phyloP scores from a whole-genome alignment of 1,284 basidiomycete species.

The Ceraceosorus guamensis region DNA sequence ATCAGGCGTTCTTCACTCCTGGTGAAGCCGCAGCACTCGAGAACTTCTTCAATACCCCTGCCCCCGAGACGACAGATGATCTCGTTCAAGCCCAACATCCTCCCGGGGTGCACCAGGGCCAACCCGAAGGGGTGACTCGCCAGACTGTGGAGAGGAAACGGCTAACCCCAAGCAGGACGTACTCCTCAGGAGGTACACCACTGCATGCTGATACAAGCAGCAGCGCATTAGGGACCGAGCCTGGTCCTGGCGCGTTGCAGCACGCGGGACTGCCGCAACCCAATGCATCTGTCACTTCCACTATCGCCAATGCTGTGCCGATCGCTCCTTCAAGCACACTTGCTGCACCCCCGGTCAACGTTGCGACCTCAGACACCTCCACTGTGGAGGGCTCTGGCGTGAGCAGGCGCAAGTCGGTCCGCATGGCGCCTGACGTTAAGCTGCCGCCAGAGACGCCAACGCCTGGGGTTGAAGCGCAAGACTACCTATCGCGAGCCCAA shows the following conservation, averaged over 20 bases:
- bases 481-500: background rate
- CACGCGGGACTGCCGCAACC: background rate
- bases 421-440: conserved; percentile 42
- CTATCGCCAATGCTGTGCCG: conserved; percentile 3
- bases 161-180: conserved; percentile 10
- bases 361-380: conserved; percentile 6
- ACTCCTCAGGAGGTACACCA: conserved; percentile 5
- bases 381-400: conserved; percentile 22
- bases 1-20: conserved; percentile 25
- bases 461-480: background rate
- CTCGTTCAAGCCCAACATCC: background rate
- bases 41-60: background rate
- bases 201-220: conserved; percentile 5
- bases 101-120: background rate
- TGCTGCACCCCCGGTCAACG: conserved; percentile 1
- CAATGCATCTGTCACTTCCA: background rate
- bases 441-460: conserved; percentile 36
- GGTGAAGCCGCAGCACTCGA: conserved; percentile 28
- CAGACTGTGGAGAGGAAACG: conserved; percentile 3
- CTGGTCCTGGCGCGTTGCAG: too few relatives aligned
- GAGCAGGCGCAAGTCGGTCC: conserved; percentile 38
- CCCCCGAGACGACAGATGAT: background rate
- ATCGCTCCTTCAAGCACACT: background rate
- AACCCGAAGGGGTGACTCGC: conserved; percentile 10
- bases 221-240: background rate